Evolutionary conservation across 2,329 filamentous ascomycete genomes (phyloP), one percentile per base, ranked within the genome.

Genomic region (Beauveria varroae): DNA sequence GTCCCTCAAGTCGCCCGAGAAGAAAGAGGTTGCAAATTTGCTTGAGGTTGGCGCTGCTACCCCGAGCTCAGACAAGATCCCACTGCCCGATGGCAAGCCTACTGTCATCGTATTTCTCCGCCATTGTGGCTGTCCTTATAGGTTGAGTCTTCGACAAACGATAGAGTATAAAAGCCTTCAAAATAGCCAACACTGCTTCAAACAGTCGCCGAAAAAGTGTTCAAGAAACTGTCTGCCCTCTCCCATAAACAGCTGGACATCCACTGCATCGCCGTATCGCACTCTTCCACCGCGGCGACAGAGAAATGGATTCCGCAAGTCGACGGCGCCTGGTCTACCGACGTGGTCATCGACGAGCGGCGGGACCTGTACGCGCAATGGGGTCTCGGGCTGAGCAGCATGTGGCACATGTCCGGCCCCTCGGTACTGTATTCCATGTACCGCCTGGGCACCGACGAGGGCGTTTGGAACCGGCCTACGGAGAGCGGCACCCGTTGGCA

Each of bases 51-150:
- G 84, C 63, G 71, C 77, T 40, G 75, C 77, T 63, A 86, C 86
- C 1, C 87, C 86, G 1, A 76, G 75, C 6, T 78, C 82, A 30
- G 65, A 76, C 28, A 77, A 79, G 63, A 74, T 90, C 6, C 68
- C 70, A 8, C 72, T 88, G n/a, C 80, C 82, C 1, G 72, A 77
- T 47, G 74, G 75, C 26, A 84, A 82, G 66, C 84, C 85, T 0
- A 83, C 81, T 0, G 70, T 91, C 1, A 73, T 91, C 22, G 80
- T 84, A 18, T 91, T 91, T 68, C 78, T 91, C 6, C 79, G 88
- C 40, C 87, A 91, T 70, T 91, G 87, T 70, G 88, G 88, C 40
- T 90, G 87, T 74, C 88, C 88, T 12, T 90, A 88, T 88, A 80
- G 69, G 80, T 37, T 37, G 5, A 37, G 12, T 37, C 34, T 37